phyloP scores from a whole-genome alignment of 2,329 filamentous ascomycete genomes.

The Phialophora macrospora region DNA sequence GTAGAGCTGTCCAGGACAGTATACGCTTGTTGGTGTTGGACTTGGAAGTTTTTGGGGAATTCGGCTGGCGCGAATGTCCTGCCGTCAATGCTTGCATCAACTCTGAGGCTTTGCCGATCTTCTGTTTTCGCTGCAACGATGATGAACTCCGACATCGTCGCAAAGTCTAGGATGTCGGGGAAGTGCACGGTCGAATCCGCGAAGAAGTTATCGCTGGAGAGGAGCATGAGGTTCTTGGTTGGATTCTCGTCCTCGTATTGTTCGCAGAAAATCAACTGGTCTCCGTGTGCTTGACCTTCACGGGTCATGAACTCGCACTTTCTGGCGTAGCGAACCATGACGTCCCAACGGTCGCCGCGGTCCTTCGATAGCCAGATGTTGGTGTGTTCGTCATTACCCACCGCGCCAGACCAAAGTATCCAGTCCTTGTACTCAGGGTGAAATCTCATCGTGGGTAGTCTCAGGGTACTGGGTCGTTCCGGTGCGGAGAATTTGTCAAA shows the following conservation, averaged over 20 bases:
- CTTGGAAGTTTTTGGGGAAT: conserved; percentile 84
- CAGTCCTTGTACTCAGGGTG: conserved; percentile 85
- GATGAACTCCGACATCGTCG: conserved; percentile 96
- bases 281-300: conserved; percentile 52
- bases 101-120: conserved; percentile 70
- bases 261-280: conserved; percentile 67
- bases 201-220: conserved; percentile 82
- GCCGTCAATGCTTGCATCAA: conserved; percentile 85
- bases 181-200: conserved; percentile 65
- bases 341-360: conserved; percentile 78
- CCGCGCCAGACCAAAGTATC: conserved; percentile 84
- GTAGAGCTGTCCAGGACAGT: conserved; percentile 95
- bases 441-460: conserved; percentile 69
- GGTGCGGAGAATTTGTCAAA: conserved; percentile 77
- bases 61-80: conserved; percentile 77
- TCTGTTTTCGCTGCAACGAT: conserved; percentile 71
- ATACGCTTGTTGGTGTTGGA: conserved; percentile 79
- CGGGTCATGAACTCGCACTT: conserved; percentile 86
- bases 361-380: conserved; percentile 79
- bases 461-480: conserved; percentile 58
- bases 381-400: conserved; percentile 67
- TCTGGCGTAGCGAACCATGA: conserved; percentile 72
- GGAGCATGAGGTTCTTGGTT: conserved; percentile 68
- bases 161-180: conserved; percentile 79
- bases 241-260: conserved; percentile 67